Conservation (phyloP, 139 green algal genomes). For the Mesotaenium endlicherianum region DNA sequence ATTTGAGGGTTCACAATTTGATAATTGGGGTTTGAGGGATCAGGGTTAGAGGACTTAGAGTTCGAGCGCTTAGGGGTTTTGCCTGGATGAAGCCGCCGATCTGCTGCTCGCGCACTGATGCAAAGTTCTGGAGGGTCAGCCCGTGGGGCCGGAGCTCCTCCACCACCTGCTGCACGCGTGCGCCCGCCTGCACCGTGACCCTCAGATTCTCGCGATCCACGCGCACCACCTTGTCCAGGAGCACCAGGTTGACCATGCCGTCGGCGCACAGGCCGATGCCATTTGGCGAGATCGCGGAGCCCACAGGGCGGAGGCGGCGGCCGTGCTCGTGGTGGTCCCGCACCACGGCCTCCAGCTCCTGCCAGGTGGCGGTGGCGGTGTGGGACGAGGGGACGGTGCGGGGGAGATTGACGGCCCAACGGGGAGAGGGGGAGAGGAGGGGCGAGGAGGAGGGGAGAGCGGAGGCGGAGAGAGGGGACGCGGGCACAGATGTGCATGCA, state of each 20-base stretch:
- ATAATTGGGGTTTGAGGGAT: too few relatives aligned
- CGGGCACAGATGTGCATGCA: background rate
- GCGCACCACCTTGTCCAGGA: constrained; percentile 82
- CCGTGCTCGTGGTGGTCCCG: constrained; percentile 56
- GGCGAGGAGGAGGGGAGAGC: background rate
- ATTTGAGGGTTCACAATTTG: too few relatives aligned
- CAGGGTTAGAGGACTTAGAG: too few relatives aligned
- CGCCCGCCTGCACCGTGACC: constrained; percentile 76
- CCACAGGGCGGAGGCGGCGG: constrained; percentile 74
- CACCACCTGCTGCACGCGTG: constrained; percentile 72
- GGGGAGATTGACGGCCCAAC: background rate
- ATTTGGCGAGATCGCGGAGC: constrained; percentile 86
- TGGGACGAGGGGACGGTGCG: background rate
- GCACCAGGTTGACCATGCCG: constrained; percentile 86
- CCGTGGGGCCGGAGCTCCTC: constrained; percentile 77
- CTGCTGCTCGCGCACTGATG: constrained; percentile 92
- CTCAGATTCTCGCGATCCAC: constrained; percentile 70
- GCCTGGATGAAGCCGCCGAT: constrained; percentile 90
- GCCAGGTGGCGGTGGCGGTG: background rate
- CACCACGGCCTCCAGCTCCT: constrained; percentile 81
- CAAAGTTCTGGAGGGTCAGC: constrained; percentile 93
- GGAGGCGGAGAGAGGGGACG: background rate
- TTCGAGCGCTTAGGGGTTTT: too few relatives aligned
- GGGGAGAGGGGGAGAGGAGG: background rate
- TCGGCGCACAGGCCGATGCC: constrained; percentile 76